Evolutionary conservation across 139 green algal species (phyloP), one percentile per base, ranked within the genome.

Genomic region (Pseudopediastrum boryanum): DNA sequence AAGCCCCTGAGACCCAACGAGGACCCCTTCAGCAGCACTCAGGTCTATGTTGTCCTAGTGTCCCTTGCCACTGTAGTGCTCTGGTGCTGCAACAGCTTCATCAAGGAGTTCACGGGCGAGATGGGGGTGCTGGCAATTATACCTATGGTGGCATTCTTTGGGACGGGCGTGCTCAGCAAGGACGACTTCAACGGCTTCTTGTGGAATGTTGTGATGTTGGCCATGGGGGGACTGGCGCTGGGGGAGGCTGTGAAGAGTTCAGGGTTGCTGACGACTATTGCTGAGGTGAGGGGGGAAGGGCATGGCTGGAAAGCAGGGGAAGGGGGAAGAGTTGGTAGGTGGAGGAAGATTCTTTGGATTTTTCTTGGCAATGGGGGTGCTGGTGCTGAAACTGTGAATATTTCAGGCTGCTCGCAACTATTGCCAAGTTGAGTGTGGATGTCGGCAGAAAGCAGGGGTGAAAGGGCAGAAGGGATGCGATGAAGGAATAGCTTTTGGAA

Each of bases 141-240:
- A 19, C 91, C 91, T 19, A 71, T 95, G 67, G 86, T 93, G 2
- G 86, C 86, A 0, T 95, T 95, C 84, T 95, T 93, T 48, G 89
- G 91, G 12, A 90, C 85, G 44, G 91, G 90, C 23, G 84, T 93
- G 74, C 86, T 27, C 56, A 44, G 21, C 29, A 84, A 89, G 85
- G 91, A 93, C 39, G 89, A 95, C 78, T 95, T 93, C 85, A 93
- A 93, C 75, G 77, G 71, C 31, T 91, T 93, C 63, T 82, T 92
- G 43, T 95, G 91, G 91, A 91, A 93, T 58, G 89, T 95, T 6
- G 89, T 95, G 27, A 93, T 95, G 91, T 84, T 95, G 70, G 91
- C 91, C n/a, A 93, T 93, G 88, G 91, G 91, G 1, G 91, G 91
- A 5, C 77, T 89, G 44, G 88, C 85, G 12, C 81, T 95, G 50